phyloP scores from a whole-genome alignment of 2,329 filamentous ascomycete species.

The Fusarium nygamai region DNA sequence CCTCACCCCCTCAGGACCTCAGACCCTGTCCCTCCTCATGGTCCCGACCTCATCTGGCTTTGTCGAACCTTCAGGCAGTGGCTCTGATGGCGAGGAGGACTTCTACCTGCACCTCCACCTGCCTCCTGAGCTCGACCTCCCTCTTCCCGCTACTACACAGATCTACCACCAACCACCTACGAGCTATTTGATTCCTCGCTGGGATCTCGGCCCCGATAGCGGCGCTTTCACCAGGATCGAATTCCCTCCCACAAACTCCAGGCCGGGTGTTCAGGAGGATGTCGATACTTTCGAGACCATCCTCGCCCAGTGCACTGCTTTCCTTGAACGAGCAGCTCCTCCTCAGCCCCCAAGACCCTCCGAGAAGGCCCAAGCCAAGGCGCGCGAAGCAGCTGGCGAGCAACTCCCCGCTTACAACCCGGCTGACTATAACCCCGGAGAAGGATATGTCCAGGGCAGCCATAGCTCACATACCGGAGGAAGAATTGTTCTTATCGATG shows the following conservation, averaged over 20 bases:
- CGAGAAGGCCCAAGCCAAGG: slow-evolving; percentile 52
- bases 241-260: slow-evolving; percentile 79
- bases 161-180: slow-evolving; percentile 95
- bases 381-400: slow-evolving; percentile 54
- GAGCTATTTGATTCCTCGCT: slow-evolving; percentile 94
- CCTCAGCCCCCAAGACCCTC: slow-evolving; percentile 53
- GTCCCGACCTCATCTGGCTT: slow-evolving; percentile 87
- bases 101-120: slow-evolving; percentile 97
- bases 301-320: slow-evolving; percentile 95
- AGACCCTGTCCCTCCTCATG: slow-evolving; percentile 94
- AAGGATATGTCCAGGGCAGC: slow-evolving; percentile 76
- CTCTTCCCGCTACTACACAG: slow-evolving; percentile 93
- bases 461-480: slow-evolving; percentile 64
- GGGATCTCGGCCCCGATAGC: slow-evolving; percentile 88
- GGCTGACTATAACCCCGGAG: slow-evolving; percentile 79
- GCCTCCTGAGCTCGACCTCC: slow-evolving; percentile 91
- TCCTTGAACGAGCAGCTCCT: slow-evolving; percentile 83
- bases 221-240: slow-evolving; percentile 94
- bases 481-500: slow-evolving; percentile 91
- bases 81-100: slow-evolving; percentile 79
- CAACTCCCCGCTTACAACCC: slow-evolving; percentile 79
- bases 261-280: slow-evolving; percentile 85
- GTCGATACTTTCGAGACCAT: slow-evolving; percentile 98
- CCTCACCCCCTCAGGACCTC: slow-evolving; percentile 85
- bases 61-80: slow-evolving; percentile 63